These are phyloP conservation scores for Phylloporus arenicola DNA, from an alignment of 768 basidiomycete species.

Conservation along the genomic window DNA sequence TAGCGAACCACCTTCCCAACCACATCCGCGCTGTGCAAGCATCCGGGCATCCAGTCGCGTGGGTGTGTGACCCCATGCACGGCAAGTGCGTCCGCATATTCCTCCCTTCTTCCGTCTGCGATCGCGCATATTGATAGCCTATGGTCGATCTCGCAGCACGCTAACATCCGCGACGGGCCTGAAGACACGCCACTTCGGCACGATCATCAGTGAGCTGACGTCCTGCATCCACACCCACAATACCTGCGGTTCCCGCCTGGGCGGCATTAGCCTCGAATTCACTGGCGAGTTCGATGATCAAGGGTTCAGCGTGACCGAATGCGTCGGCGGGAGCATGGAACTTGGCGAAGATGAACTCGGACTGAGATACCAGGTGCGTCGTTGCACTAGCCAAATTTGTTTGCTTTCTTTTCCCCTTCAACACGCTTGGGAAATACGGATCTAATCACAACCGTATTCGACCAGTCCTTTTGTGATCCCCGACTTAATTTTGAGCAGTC, in stretches of 20 bases:
- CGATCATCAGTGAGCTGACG: constrained; percentile 84
- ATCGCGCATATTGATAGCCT: neutral
- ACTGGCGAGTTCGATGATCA: constrained; percentile 89
- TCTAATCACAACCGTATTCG: neutral
- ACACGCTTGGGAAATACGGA: neutral
- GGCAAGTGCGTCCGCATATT: constrained; percentile 67
- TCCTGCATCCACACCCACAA: constrained; percentile 78
- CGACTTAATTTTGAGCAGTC: constrained; percentile 91
- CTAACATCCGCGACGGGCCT: constrained; percentile 72
- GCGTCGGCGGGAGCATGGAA: constrained; percentile 95
- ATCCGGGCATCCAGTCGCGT: constrained; percentile 82
- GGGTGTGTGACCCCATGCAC: constrained; percentile 98
- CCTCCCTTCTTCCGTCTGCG: neutral
- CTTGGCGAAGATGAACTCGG: constrained; percentile 82
- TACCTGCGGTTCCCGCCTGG: constrained; percentile 65
- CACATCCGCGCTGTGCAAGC: constrained; percentile 80
- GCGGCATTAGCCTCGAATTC: constrained; percentile 84
- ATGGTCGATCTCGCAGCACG: constrained; percentile 47
- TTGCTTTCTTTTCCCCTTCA: neutral
- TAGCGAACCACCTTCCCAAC: constrained; percentile 63
- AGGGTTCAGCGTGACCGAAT: constrained; percentile 94
- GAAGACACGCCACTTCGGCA: constrained; percentile 87
- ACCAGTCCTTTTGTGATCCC: constrained; percentile 88
- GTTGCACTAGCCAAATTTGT: neutral
- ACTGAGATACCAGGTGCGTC: constrained; percentile 77